Conservation (phyloP, 192 early-diverging fungal genomes). For the Coemansia sp. region DNA sequence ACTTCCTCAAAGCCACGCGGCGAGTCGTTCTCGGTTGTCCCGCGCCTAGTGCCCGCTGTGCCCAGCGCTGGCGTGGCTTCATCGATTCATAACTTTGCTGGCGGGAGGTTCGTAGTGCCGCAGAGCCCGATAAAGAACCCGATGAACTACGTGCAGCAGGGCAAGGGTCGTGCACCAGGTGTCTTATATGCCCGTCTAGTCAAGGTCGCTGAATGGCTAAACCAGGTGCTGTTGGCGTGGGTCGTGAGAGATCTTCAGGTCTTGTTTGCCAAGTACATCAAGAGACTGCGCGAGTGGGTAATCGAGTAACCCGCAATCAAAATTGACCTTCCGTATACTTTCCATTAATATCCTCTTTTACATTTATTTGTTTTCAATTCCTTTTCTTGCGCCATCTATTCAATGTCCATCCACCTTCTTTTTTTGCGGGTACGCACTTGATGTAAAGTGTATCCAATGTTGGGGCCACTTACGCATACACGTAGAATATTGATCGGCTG, state of each 20-base stretch:
- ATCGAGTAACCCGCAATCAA: constrained; percentile 30
- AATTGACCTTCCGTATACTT: background rate
- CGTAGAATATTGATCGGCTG: background rate
- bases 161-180: constrained; percentile 50
- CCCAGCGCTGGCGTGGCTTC: background rate
- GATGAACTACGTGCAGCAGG: constrained; percentile 47
- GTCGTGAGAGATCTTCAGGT: constrained; percentile 58
- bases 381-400: background rate
- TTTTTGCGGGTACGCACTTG: background rate
- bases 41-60: constrained; percentile 31
- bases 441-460: background rate
- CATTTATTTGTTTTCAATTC: background rate
- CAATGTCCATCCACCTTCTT: background rate
- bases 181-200: constrained; percentile 55
- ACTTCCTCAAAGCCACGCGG: constrained; percentile 31
- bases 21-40: constrained; percentile 46
- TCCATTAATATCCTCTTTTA: background rate
- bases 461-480: background rate
- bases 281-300: constrained; percentile 59
- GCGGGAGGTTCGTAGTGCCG: constrained; percentile 42
- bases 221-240: constrained; percentile 57
- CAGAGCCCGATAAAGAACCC: constrained; percentile 56
- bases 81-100: constrained; percentile 6
- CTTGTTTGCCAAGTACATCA: constrained; percentile 58
- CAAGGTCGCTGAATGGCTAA: constrained; percentile 53